Evolutionary conservation across 371 early-diverging fungal genomes (phyloP), one percentile per base, ranked within the genome.

Genomic region (Globomyces sp.): DNA sequence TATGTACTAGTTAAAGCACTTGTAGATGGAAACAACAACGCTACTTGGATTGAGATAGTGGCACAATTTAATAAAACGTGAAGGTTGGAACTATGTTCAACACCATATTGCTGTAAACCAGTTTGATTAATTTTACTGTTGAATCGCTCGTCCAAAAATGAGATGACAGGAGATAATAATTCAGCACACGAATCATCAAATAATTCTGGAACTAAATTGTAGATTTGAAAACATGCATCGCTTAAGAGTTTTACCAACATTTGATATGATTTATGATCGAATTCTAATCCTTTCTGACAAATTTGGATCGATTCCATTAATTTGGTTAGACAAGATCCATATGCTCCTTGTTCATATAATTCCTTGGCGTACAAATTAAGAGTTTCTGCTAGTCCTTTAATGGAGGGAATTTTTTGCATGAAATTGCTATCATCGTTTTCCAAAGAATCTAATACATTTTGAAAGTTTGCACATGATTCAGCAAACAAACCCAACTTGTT

Each of bases 241-340:
- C 86, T 87, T 1, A 89, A 78, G n/a, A 88, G 68, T 69, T 91
- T 89, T 89, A 90, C 89, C 4, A 87, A 68, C 9, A 80, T 69
- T 40, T 81, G 75, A 36, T 83, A 43, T 1, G 55, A 40, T 4
- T 71, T 58, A 0, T 77, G 60, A 2, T 70, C 48, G 0, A 74
- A 74, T 24, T 69, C 13, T 34, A 63, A 24, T 4, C 9, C 55
- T 11, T 6, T 39, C 3, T 4, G 6, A 13, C 55, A 55, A 39
- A 55, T 55, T 39, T 39, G 8, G 2, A 39, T 39, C 5, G 37
- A 37, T 55, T 55, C 37, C 34, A 55, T 1, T 13, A 55, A 39
- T 3, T 39, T 6, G 13, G 1, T 24, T 24, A 39, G 3, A 39
- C 55, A 55, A 1, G 55, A 55, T 39, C 89, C 93, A 75, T 86